Conservation (phyloP, 2,329 filamentous ascomycete genomes). For the Fusarium cyanostomum region DNA sequence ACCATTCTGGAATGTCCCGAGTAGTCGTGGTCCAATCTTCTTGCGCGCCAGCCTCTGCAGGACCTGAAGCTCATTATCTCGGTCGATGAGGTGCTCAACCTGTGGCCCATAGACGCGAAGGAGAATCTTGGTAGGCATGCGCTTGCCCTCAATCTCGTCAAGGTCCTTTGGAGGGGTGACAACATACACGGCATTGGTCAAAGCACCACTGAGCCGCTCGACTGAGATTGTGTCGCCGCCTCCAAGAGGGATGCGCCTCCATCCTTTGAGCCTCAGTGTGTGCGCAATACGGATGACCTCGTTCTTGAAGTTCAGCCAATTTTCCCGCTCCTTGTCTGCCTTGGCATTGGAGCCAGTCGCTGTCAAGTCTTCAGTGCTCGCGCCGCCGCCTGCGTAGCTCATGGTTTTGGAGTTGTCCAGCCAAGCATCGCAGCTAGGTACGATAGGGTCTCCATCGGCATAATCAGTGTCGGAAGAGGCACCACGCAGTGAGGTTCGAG, state of each 20-base stretch:
- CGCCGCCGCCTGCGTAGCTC: slow-evolving; percentile 69
- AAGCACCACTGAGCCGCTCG: slow-evolving; percentile 83
- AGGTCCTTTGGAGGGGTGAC: slow-evolving; percentile 81
- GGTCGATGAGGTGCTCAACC: slow-evolving; percentile 94
- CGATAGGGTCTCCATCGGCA: slow-evolving; percentile 80
- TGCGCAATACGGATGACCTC: slow-evolving; percentile 91
- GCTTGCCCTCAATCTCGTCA: slow-evolving; percentile 52
- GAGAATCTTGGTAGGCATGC: slow-evolving; percentile 73
- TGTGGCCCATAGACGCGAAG: slow-evolving; percentile 94
- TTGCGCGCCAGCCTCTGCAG: slow-evolving; percentile 87
- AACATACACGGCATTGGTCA: slow-evolving; percentile 97
- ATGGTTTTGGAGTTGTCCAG: slow-evolving; percentile 93
- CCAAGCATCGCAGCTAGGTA: slow-evolving; percentile 83
- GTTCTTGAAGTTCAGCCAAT: slow-evolving; percentile 88
- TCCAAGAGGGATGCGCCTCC: slow-evolving; percentile 83
- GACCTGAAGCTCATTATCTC: slow-evolving; percentile 88
- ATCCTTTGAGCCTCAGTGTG: slow-evolving; percentile 89
- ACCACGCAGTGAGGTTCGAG: slow-evolving; percentile 53
- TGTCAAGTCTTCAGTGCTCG: slow-evolving; percentile 53
- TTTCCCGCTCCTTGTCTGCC: slow-evolving; percentile 74
- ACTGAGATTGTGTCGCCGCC: slow-evolving; percentile 74
- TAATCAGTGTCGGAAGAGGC: slow-evolving; percentile 88
- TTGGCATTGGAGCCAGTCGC: slow-evolving; percentile 48
- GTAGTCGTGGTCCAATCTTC: slow-evolving; percentile 88
- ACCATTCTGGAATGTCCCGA: slow-evolving; percentile 94